A percentile compares a stretch with the other conserved stretches of the same genome.
phyloP scores from a whole-genome alignment of 2,329 filamentous ascomycete species.

The Aquanectria penicillioides region DNA sequence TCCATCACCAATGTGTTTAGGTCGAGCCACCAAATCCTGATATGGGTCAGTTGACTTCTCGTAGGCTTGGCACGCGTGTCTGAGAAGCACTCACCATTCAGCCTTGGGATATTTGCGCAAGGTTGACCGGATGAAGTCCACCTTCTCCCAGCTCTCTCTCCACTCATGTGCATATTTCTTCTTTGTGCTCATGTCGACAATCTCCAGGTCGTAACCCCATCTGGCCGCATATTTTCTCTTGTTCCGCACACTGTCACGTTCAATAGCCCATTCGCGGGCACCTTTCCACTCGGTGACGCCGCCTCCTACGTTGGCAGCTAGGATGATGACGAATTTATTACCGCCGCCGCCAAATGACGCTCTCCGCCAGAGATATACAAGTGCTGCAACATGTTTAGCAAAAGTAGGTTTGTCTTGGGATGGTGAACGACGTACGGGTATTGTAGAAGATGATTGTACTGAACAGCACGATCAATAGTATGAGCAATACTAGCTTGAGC shows the following conservation, averaged over 20 bases:
- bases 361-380: slow-evolving; percentile 74
- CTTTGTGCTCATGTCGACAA: slow-evolving; percentile 98
- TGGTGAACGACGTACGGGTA: slow-evolving; percentile 59
- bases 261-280: slow-evolving; percentile 96
- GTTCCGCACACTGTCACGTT: slow-evolving; percentile 94
- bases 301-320: slow-evolving; percentile 92
- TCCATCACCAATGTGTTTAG: slow-evolving; percentile 99
- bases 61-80: not conserved
- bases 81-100: slow-evolving; percentile 79
- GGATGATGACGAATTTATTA: slow-evolving; percentile 90
- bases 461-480: slow-evolving; percentile 69
- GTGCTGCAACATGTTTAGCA: slow-evolving; percentile 48
- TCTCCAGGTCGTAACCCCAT: slow-evolving; percentile 96
- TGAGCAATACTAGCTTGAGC: slow-evolving; percentile 69
- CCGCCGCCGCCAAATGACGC: slow-evolving; percentile 81
- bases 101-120: slow-evolving; percentile 95
- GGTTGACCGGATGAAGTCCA: slow-evolving; percentile 88
- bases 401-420: not conserved
- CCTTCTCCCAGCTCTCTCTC: slow-evolving; percentile 99
- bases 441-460: slow-evolving; percentile 74
- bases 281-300: slow-evolving; percentile 99
- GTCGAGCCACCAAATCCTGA: slow-evolving; percentile 99
- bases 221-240: slow-evolving; percentile 86
- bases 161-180: slow-evolving; percentile 99
- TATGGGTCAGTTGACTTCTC: slow-evolving; percentile 27